Conservation (phyloP, 495 filamentous ascomycete genomes). For the Lentithecium fluviatile region DNA sequence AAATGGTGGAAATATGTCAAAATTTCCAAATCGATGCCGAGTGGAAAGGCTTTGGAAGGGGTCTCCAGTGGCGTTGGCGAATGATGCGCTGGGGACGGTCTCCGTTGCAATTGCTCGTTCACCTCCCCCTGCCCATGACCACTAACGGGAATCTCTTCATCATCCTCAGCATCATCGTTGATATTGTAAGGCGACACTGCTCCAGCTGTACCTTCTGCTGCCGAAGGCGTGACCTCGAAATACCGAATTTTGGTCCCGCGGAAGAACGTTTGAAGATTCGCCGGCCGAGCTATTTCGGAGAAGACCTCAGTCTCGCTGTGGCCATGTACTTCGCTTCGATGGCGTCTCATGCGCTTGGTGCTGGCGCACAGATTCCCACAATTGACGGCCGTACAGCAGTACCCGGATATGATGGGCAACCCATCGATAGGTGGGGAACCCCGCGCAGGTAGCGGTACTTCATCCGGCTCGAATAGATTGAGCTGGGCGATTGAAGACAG, state of each 20-base stretch:
- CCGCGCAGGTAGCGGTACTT: conserved; percentile 34
- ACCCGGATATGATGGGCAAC: conserved; percentile 40
- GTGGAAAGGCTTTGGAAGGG: conserved; percentile 2
- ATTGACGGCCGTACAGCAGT: conserved; percentile 35
- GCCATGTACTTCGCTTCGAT: conserved; percentile 41
- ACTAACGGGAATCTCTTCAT: not conserved
- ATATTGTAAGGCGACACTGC: not conserved
- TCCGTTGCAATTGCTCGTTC: too few relatives aligned
- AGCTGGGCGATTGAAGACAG: conserved; percentile 37
- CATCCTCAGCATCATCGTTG: conserved; percentile 2
- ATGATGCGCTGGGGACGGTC: not conserved
- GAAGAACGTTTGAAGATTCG: conserved; percentile 43
- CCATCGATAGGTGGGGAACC: conserved; percentile 36
- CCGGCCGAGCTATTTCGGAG: conserved; percentile 28
- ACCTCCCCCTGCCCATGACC: too few relatives aligned
- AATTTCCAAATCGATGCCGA: conserved; percentile 38
- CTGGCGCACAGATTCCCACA: conserved; percentile 42
- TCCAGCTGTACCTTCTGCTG: not conserved
- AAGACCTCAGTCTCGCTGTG: conserved; percentile 17
- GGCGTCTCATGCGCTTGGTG: conserved; percentile 41
- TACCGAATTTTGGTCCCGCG: conserved; percentile 45
- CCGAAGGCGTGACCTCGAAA: conserved; percentile 38
- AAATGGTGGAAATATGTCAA: conserved; percentile 46
- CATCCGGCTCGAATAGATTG: conserved; percentile 37
- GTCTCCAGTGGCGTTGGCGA: not conserved